Conservation (phyloP, 306 rosid species). For the Rosa rugosa region DNA sequence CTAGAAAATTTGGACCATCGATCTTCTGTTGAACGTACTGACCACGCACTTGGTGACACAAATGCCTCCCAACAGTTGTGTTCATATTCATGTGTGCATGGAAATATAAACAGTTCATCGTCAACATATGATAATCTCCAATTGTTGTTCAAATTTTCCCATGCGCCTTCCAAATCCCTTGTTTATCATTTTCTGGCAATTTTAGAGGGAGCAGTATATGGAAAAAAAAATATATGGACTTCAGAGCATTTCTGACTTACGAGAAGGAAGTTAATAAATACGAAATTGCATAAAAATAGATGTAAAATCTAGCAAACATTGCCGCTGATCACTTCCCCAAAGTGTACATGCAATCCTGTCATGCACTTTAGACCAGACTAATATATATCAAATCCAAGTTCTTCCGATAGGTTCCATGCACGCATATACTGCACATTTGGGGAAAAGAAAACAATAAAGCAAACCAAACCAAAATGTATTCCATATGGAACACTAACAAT, state of each 20-base stretch:
- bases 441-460: constrained; percentile 21
- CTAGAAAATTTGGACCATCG: no score
- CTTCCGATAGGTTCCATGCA: constrained; percentile 80
- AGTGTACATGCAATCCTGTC: constrained; percentile 93
- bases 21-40: no score
- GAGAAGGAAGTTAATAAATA: neutral
- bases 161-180: neutral
- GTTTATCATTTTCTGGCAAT: neutral
- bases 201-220: neutral
- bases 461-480: constrained; percentile 3
- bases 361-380: constrained; percentile 82
- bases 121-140: no score
- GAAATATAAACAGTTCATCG: no score
- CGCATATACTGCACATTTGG: constrained; percentile 62
- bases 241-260: neutral
- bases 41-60: no score
- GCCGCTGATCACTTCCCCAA: constrained; percentile 92
- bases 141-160: no score
- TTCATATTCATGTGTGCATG: no score
- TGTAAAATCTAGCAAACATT: constrained; percentile 22
- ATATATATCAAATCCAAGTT: constrained; percentile 64
- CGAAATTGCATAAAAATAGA: neutral
- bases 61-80: no score
- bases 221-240: neutral
- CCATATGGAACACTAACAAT: neutral